phyloP scores from a whole-genome alignment of 2,329 filamentous ascomycete species.

The Didymella glomerata region DNA sequence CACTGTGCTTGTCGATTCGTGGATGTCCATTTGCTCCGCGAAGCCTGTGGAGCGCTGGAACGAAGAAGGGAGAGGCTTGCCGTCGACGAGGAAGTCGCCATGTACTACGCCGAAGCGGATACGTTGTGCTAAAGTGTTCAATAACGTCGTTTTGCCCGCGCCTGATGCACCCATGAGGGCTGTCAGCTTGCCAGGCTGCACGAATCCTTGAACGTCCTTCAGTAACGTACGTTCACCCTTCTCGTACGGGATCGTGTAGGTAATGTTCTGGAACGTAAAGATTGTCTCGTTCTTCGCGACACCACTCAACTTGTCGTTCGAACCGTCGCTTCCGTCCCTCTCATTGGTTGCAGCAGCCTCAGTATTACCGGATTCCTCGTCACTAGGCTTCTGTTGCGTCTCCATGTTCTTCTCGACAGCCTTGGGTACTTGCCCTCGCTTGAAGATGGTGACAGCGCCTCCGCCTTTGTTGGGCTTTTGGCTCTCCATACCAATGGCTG shows the following conservation, averaged over 20 bases:
- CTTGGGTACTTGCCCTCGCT: constrained; percentile 69
- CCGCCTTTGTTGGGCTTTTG: constrained; percentile 68
- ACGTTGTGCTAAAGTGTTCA: constrained; percentile 52
- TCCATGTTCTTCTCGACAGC: constrained; percentile 66
- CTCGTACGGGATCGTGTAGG: constrained; percentile 72
- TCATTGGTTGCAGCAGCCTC: constrained; percentile 37
- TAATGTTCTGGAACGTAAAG: constrained; percentile 85
- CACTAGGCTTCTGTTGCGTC: constrained; percentile 57
- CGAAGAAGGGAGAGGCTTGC: constrained; percentile 64
- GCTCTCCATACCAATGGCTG: constrained; percentile 55
- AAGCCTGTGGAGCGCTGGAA: constrained; percentile 82
- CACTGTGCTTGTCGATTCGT: constrained; percentile 69
- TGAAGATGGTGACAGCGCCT: constrained; percentile 68
- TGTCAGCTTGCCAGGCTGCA: constrained; percentile 88
- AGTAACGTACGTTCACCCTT: constrained; percentile 59
- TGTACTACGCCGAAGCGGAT: constrained; percentile 56
- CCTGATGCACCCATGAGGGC: constrained; percentile 78
- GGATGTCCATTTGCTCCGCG: constrained; percentile 72
- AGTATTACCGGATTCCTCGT: constrained; percentile 62
- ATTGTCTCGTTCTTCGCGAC: constrained; percentile 68
- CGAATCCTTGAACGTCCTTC: constrained; percentile 77
- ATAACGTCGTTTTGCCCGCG: constrained; percentile 49
- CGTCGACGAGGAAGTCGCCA: constrained; percentile 57
- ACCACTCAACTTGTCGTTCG: constrained; percentile 47
- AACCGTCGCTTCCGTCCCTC: constrained; percentile 37